Evolutionary conservation across 345 rosid species (phyloP), one percentile per base, ranked within the genome.

Genomic region (Turritis glabra): DNA sequence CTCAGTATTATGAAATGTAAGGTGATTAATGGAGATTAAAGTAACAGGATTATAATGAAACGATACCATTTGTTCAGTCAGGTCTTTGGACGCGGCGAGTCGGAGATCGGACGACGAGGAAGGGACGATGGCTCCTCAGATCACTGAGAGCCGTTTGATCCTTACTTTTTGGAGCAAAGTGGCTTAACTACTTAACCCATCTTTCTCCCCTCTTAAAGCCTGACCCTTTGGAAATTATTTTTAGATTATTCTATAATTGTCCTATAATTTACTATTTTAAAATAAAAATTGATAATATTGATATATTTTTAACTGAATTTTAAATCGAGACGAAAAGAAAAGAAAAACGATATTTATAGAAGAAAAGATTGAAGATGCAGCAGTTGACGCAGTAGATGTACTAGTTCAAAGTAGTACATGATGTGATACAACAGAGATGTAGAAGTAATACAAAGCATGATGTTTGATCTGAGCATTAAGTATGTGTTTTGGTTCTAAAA

Each of bases 141-240:
- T 72, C 41, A 22, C 54, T 72, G 73, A 77, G 51, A 77, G 80
- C 69, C 80, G 61, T 66, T 72, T 59, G 77, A 57, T 71, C 68
- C 68, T 64, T 51, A 71, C 59, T 55, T 77, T 77, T 63, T 76
- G 75, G 80, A 76, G 44, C 21, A 69, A 60, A 67, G 14, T 59
- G 26, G 67, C 64, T 50, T 58, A 75, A 38, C 17, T 33, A 40
- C 40, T 76, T 68, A 43, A 69, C 37, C 79, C 69, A 60, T 51
- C 52, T 48, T 56, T 27, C 71, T 40, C 13, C 15, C 3, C 18
- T 59, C 54, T 65, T 7, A 26, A 68, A 32, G 51, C 75, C 41
- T 32, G 67, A 15, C 70, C 67, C 76, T 70, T 70, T 76, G 43
- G 59, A 46, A 55, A 62, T 59, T 59, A 51, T 14, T 59, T 59